Percentiles rank a stretch among this genome's conserved stretches.
Conservation (phyloP, 2,329 filamentous ascomycete species). For the Cytospora piceicola region DNA sequence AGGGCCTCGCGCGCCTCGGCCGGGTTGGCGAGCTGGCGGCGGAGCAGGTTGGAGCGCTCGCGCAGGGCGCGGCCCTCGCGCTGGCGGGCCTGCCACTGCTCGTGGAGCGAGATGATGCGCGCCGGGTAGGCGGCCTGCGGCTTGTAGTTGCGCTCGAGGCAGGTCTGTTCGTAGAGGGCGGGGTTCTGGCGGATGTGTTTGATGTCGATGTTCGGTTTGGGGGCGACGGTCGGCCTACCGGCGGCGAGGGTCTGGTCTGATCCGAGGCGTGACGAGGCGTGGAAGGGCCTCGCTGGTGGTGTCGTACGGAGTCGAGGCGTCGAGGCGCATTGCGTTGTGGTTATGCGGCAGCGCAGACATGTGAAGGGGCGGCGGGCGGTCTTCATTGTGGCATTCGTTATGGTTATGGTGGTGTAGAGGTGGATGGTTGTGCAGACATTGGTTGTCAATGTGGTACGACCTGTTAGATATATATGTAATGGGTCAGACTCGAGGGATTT, state of each 20-base stretch:
- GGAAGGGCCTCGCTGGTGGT: constrained; percentile 16
- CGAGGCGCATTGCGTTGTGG: not conserved
- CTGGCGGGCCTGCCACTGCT: constrained; percentile 65
- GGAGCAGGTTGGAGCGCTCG: constrained; percentile 68
- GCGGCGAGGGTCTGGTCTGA: constrained; percentile 26
- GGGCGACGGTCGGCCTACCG: constrained; percentile 69
- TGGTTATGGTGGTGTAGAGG: not conserved
- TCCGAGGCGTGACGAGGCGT: constrained; percentile 23
- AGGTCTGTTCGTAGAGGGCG: constrained; percentile 80
- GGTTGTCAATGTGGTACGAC: too few species aligned
- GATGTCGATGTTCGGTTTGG: constrained; percentile 79
- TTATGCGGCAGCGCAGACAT: constrained; percentile 28
- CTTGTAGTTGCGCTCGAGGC: constrained; percentile 81
- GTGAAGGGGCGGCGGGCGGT: constrained; percentile 27
- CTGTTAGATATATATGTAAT: too few species aligned
- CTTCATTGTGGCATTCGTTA: constrained; percentile 27
- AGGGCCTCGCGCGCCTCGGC: constrained; percentile 54
- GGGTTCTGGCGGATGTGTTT: constrained; percentile 89
- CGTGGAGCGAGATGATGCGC: constrained; percentile 59
- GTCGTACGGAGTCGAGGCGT: not conserved
- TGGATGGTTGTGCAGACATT: not conserved
- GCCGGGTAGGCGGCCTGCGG: constrained; percentile 57
- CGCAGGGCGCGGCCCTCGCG: constrained; percentile 62
- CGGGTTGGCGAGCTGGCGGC: constrained; percentile 59
- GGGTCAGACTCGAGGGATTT: too few species aligned